These are phyloP conservation scores for Pseudogymnoascus sp. DNA, from an alignment of 2,329 filamentous ascomycete genomes.

Conservation along the genomic window DNA sequence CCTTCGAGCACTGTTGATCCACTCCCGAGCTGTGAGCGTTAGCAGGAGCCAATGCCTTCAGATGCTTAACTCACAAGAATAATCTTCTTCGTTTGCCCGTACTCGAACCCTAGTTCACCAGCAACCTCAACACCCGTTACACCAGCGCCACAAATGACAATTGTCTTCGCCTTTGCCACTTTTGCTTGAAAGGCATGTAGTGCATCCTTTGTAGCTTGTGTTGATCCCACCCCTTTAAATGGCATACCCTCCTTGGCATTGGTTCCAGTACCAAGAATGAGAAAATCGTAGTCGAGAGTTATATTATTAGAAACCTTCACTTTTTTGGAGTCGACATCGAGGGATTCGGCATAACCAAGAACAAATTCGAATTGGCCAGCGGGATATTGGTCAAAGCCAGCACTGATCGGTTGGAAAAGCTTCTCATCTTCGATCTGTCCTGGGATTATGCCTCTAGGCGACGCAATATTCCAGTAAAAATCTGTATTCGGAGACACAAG, in stretches of 20 bases:
- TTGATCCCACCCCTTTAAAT: constrained; percentile 39
- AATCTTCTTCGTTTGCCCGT: constrained; percentile 22
- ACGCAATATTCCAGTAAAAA: constrained; percentile 42
- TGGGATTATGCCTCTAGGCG: constrained; percentile 39
- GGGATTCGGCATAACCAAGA: constrained; percentile 36
- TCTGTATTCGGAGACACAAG: constrained; percentile 44
- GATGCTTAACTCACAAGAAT: constrained; percentile 15
- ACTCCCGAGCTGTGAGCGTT: constrained; percentile 17
- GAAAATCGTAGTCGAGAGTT: constrained; percentile 38
- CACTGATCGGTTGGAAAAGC: constrained; percentile 31
- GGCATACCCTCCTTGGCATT: constrained; percentile 36
- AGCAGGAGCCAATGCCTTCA: background rate
- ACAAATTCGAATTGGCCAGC: constrained; percentile 43
- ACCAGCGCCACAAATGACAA: constrained; percentile 28
- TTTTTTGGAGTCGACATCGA: constrained; percentile 35
- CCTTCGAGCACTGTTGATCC: constrained; percentile 26
- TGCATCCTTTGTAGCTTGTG: constrained; percentile 23
- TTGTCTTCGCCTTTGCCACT: constrained; percentile 21
- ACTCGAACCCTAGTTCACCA: constrained; percentile 27
- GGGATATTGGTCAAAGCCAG: constrained; percentile 41
- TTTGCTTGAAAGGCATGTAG: constrained; percentile 20
- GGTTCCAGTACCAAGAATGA: constrained; percentile 48
- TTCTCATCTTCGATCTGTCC: constrained; percentile 36
- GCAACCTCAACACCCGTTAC: constrained; percentile 28
- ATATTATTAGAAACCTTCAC: constrained; percentile 33